Evolutionary conservation across 75 land plant species (phyloP), one percentile per base, ranked within the genome.

Genomic region (Pinus albicaulis): DNA sequence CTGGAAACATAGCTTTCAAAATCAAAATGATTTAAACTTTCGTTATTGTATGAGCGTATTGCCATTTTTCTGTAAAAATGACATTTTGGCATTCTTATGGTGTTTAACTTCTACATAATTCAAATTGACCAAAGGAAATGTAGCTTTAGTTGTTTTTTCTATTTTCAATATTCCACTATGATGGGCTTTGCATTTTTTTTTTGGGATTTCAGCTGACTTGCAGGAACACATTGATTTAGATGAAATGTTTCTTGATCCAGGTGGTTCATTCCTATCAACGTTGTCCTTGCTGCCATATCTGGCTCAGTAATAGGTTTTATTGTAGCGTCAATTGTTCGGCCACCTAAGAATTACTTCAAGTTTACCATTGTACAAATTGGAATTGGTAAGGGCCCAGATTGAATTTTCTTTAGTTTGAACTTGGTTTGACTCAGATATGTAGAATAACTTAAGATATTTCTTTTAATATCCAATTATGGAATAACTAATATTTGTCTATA

Each of bases 241-340:
- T 22, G 44, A 25, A 61, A 5, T 24, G n/a, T 69, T 31, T 69
- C 44, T 80, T 26, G 55, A 71, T 77, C 74, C 84, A 95, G 99
- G 99, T 96, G 98, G 98, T 96, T 91, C 69, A 94, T 96, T 84
- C 99, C 99, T 56, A 63, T 91, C 64, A 96, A 96, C 83, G 92
- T 96, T 69, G 76, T 96, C 25, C 69, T 94, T 14, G 92, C 76
- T 11, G 59, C 90, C 19, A 82, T 83, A 61, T 80, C 92, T 48
- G 99, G 98, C 56, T 96, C 98, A 7, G 13, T 85, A 22, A 81
- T 96, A 57, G 99, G 99, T 22, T 80, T 89, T 31, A 23, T 84
- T 63, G 90, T 92, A 20, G 98, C 98, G 25, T 60, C 76, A 11
- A 65, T 96, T 75, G 78, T 90, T 69, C 84, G 85, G 57, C 99